Percentiles rank a stretch among this genome's conserved stretches.
Conservation (phyloP, 164 flowering plant species). For the Umbellularia californica region DNA sequence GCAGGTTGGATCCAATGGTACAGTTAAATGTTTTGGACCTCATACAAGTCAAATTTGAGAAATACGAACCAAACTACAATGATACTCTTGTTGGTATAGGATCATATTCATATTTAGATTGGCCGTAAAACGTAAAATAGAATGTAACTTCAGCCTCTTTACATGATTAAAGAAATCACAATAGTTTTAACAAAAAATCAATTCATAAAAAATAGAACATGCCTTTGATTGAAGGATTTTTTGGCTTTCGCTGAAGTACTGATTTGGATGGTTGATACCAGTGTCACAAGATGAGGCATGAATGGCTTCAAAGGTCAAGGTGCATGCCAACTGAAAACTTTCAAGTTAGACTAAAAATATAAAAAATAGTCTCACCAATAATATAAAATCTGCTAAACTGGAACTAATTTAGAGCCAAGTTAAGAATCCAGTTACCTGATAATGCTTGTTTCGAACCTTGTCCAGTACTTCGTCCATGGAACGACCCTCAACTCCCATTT, state of each 20-base stretch:
- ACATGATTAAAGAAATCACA: background rate
- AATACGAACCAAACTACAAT: background rate
- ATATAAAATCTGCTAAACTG: background rate
- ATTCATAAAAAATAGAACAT: background rate
- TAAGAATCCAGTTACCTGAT: slow-evolving; percentile 55
- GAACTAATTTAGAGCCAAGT: background rate
- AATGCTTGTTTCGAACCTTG: slow-evolving; percentile 72
- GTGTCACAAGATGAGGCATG: slow-evolving; percentile 72
- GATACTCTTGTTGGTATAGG: background rate
- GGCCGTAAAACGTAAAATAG: background rate
- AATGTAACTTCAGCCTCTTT: background rate
- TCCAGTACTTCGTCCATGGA: slow-evolving; percentile 69
- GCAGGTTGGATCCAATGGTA: background rate
- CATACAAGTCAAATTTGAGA: background rate
- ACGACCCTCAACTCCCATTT: slow-evolving; percentile 67
- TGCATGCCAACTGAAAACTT: slow-evolving; percentile 79
- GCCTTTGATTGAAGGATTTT: slow-evolving; percentile 61
- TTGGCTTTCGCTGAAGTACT: slow-evolving; percentile 85
- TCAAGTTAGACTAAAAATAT: background rate
- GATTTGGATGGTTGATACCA: slow-evolving; percentile 97
- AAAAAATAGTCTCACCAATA: background rate
- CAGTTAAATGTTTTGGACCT: background rate
- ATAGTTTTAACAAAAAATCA: background rate
- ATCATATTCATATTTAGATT: background rate
- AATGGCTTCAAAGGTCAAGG: slow-evolving; percentile 86